A percentile compares a stretch with the other conserved stretches of the same genome.
Conservation (phyloP, 78 protist species). For the Dictyostelium intermedium region DNA sequence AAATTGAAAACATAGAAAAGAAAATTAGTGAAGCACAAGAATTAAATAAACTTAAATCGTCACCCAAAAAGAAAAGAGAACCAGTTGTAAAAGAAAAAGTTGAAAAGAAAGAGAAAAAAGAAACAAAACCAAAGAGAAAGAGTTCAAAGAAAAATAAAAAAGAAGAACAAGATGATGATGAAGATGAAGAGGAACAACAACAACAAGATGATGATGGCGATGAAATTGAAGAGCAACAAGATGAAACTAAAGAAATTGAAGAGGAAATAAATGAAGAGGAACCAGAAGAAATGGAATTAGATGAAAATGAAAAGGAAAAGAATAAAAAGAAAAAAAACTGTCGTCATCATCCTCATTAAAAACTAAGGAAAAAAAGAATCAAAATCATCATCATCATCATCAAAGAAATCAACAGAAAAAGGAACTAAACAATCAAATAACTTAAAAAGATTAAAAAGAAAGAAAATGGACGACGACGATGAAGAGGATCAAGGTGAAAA, state of each 20-base stretch:
- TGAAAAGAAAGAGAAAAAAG: not conserved
- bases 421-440: not conserved
- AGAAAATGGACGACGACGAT: not conserved
- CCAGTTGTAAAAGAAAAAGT: not conserved
- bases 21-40: not conserved
- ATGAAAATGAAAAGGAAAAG: constrained; percentile 9
- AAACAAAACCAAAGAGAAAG: not conserved
- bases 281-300: constrained; percentile 4
- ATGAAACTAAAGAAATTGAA: not conserved
- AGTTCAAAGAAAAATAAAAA: not conserved
- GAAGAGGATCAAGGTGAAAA: not conserved
- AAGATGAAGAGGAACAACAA: not conserved
- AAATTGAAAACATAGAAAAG: not conserved
- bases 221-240: not conserved
- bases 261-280: not conserved
- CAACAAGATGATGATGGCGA: not conserved
- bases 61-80: not conserved
- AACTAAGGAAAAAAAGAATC: not conserved
- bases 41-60: not conserved
- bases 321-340: not conserved
- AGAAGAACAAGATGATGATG: not conserved
- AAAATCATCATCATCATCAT: not conserved
- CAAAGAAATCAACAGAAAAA: not conserved
- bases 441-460: not conserved
- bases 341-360: not conserved